Percentiles rank a stretch among this genome's conserved stretches.
Evolutionary conservation across 2,329 filamentous ascomycete genomes (phyloP).

Genomic region (Mycogone perniciosa): DNA sequence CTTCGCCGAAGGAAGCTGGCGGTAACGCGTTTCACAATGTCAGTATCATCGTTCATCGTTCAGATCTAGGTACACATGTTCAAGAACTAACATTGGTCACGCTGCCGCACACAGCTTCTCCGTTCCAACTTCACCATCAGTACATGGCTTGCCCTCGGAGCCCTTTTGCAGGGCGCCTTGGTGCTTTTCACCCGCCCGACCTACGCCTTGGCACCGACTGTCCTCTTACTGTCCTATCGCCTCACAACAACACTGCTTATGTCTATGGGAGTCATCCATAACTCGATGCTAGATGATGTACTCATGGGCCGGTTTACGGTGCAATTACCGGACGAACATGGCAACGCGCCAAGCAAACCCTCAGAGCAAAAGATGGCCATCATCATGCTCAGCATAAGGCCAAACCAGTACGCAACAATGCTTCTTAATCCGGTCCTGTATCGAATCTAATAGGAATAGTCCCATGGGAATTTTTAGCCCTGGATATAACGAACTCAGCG

Average conservation of each 20-base stretch:
- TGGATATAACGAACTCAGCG: not conserved
- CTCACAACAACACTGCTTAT: constrained; percentile 5
- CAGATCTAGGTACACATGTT: not conserved
- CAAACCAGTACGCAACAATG: constrained; percentile 4
- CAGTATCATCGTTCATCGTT: not conserved
- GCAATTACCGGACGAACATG: constrained; percentile 1
- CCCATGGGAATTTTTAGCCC: constrained; percentile 6
- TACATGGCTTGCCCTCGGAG: constrained; percentile 9
- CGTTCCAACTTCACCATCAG: constrained; percentile 8
- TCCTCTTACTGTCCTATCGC: not conserved
- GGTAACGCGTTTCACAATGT: constrained; percentile 5
- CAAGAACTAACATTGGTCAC: not conserved
- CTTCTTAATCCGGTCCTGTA: not conserved
- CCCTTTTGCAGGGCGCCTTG: constrained; percentile 1
- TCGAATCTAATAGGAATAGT: not conserved
- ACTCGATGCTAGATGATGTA: constrained; percentile 6
- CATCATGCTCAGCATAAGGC: not conserved
- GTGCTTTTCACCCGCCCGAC: constrained; percentile 1
- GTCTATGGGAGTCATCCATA: constrained; percentile 1
- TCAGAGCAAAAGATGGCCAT: not conserved
- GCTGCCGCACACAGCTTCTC: not conserved
- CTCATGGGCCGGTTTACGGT: constrained; percentile 6
- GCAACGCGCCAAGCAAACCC: constrained; percentile 1
- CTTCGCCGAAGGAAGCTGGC: not conserved
- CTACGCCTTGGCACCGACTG: constrained; percentile 1